Base-by-base conservation (phyloP, 2,329 filamentous ascomycete genomes). In the Thelonectria olida region DNA sequence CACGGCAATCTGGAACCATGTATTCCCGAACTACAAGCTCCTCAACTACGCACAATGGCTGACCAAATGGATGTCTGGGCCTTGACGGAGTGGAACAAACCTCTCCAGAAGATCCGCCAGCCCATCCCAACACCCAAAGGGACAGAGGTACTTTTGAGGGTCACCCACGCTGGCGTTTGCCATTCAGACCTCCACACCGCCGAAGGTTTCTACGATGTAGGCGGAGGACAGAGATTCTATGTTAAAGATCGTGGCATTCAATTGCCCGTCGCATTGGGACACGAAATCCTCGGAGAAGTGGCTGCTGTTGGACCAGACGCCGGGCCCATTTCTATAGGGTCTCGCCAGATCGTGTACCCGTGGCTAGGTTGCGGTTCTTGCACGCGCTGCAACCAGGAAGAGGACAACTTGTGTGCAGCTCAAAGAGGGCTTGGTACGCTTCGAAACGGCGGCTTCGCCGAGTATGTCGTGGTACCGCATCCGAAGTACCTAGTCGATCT, bases 161-260 rank as follows among this genome's bases (percentile, higher is more conserved):
- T 63, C 28, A 63, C 60, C 3, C 60, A 63, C 38, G 60, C 47
- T n/a, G 60, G 60, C 15, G 44, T 63, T 48, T 63, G 55, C 19
- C 60, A 63, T 38, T 63, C 60, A 13, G 60, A 63, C 23, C 60
- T 63, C 12, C 60, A 63, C 10, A 63, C 55, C 3, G 55, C 60
- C 15, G 55, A 63, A 23, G 60, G 60, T 3, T 63, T 59, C 55
- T 63, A 63, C 15, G 55, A 63, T 25, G 56, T 51, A 9, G 60
- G 51, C 17, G 39, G 39, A 5, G 60, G 60, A 17, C 45, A 56
- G 15, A 27, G 55, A 15, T 63, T 63, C 20, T 63, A 63, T 22
- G 55, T 63, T 22, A 55, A 55, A 23, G 60, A 63, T 13, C 55
- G 60, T n/a, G 60, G 60, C 8, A 63, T 63, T 10, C n/a, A 52